Base-by-base conservation (phyloP, 805 yeast species). In the Candida palmyrensis region DNA sequence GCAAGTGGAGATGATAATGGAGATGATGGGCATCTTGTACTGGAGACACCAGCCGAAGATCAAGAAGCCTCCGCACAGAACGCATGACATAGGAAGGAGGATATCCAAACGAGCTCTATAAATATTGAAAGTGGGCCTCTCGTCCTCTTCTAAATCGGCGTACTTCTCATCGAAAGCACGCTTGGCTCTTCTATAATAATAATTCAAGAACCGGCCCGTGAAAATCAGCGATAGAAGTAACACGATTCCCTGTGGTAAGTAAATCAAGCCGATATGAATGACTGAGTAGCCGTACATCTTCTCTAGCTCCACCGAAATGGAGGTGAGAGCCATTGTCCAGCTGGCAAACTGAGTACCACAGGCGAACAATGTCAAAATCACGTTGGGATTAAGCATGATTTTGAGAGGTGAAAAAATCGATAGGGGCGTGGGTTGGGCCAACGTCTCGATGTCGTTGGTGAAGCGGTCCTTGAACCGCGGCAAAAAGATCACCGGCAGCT, bases 11-110 rank as follows among this genome's bases (percentile, higher is more conserved):
- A 84, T 68, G 11, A 85, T 57, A 5, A 83, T 75, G 0, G 76
- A 73, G 0, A 79, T 67, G 20, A 79, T 55, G 26, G 66, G 62
- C 4, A 69, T 66, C 18, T 61, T 53, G 18, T 57, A 55, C 22
- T 73, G 62, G 10, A 85, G 47, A 39, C 86, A 74, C 95, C 95
- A 86, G 1, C 94, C 95, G 53, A 72, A 82, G 8, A 53, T 48
- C 2, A 48, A 17, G n/a, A 46, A 25, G 6, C 59, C 59, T 11
- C 36, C 23, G 9, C 47, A 36, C 18, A 77, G 55, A 1, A 79
- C 38, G 0, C 73, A 44, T 6, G 71, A 66, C 3, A 55, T 52
- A 3, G 43, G 17, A 6, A 53, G 32, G 7, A 48, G 36, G 6
- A 71, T 61, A n/a, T 65, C 58, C 8, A 82, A 47, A 38, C 92